Evolutionary conservation across 2,329 filamentous ascomycete genomes (phyloP).

Genomic region (Fusarium staphyleae): DNA sequence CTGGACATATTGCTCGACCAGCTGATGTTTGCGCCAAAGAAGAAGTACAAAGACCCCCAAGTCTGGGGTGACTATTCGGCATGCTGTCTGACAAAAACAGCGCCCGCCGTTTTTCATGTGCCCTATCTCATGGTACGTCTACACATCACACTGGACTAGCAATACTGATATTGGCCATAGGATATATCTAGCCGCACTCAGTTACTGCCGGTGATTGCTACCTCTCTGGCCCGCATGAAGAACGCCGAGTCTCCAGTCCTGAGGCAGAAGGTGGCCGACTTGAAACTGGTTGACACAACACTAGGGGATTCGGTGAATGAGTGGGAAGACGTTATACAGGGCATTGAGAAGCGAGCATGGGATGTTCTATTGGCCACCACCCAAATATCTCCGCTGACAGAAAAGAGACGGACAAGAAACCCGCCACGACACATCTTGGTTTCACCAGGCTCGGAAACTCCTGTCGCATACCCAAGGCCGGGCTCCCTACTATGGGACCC

Average conservation of each 20-base stretch:
- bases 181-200: conserved; percentile 37
- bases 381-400: conserved; percentile 16
- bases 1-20: conserved; percentile 37
- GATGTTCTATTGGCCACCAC: conserved; percentile 34
- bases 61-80: conserved; percentile 21
- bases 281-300: background rate
- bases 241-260: conserved; percentile 47
- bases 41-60: conserved; percentile 33
- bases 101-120: conserved; percentile 49
- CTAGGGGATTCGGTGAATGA: background rate
- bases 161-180: conserved; percentile 31
- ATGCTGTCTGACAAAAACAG: conserved; percentile 40
- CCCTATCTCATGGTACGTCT: conserved; percentile 46
- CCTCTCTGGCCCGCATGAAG: conserved; percentile 45
- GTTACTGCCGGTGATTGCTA: conserved; percentile 41
- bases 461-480: background rate
- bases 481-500: background rate
- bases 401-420: conserved; percentile 2
- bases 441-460: background rate
- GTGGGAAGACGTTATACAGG: background rate
- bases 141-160: too few relatives aligned
- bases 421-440: background rate
- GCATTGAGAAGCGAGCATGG: conserved; percentile 36
- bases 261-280: conserved; percentile 39
- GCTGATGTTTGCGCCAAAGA: conserved; percentile 39